A percentile compares a stretch with the other conserved stretches of the same genome.
Conservation (phyloP, 2,329 filamentous ascomycete species). For the Aspergillus bombycis region DNA sequence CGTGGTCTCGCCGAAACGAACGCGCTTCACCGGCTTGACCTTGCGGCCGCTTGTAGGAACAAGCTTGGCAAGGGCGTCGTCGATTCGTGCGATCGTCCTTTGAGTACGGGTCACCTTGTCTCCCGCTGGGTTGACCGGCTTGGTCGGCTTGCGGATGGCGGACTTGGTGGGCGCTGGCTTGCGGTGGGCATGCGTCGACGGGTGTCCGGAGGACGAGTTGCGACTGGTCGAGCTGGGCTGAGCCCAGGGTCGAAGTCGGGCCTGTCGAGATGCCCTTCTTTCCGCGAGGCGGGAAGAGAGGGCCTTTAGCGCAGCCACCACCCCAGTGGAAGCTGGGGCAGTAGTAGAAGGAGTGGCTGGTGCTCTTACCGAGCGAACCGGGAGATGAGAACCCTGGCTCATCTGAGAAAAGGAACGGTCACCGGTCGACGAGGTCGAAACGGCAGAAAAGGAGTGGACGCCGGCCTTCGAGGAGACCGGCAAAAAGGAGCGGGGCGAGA, state of each 20-base stretch:
- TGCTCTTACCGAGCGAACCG: constrained; percentile 17
- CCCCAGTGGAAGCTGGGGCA: constrained; percentile 1
- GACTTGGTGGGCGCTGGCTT: constrained; percentile 4
- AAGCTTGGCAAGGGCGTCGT: neutral
- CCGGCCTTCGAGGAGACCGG: constrained; percentile 10
- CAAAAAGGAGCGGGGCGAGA: constrained; percentile 18
- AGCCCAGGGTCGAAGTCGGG: constrained; percentile 16
- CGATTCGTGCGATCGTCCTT: constrained; percentile 14
- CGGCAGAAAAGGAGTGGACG: constrained; percentile 14
- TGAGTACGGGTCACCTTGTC: constrained; percentile 11
- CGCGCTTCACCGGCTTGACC: constrained; percentile 2
- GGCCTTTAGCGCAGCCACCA: constrained; percentile 3
- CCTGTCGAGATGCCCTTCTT: constrained; percentile 20
- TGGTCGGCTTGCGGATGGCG: constrained; percentile 2
- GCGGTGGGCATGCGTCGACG: constrained; percentile 6
- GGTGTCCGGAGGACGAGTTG: constrained; percentile 13
- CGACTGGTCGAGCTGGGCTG: constrained; percentile 9
- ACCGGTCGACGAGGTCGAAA: neutral
- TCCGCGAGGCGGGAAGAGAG: constrained; percentile 14
- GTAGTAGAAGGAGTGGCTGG: constrained; percentile 11
- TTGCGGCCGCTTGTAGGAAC: neutral
- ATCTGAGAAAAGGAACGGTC: constrained; percentile 16
- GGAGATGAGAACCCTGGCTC: constrained; percentile 23
- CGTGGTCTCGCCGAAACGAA: constrained; percentile 30
- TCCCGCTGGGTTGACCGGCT: neutral